These are phyloP conservation scores for Tetrahymena borealis DNA, from an alignment of 73 alveolate genomes.

Conservation along the genomic window DNA sequence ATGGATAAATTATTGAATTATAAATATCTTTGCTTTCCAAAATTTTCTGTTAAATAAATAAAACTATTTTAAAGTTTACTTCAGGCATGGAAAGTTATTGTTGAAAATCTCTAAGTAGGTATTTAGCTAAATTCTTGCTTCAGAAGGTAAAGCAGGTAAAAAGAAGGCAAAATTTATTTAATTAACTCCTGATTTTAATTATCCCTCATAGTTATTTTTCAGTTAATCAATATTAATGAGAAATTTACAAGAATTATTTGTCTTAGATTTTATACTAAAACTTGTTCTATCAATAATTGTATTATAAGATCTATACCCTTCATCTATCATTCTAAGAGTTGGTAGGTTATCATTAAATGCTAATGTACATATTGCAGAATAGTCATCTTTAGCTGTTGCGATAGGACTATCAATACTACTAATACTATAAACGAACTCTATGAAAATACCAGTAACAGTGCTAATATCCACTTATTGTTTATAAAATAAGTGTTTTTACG, in stretches of 20 bases:
- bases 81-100: not conserved
- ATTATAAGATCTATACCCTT: not conserved
- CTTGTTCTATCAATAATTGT: not conserved
- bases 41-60: not conserved
- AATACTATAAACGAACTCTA: not conserved
- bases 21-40: no score
- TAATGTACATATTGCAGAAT: not conserved
- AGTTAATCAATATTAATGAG: not conserved
- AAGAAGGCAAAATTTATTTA: not conserved
- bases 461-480: not conserved
- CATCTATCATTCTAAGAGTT: not conserved
- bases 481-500: not conserved
- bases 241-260: not conserved
- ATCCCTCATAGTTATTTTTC: not conserved
- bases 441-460: not conserved
- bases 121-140: not conserved
- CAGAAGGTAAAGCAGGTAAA: not conserved
- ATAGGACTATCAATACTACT: no score
- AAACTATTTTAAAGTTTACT: not conserved
- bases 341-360: not conserved
- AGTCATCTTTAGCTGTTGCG: not conserved
- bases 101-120: not conserved
- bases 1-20: no score
- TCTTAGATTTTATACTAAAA: not conserved
- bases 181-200: not conserved